Conservation (phyloP, 2,329 filamentous ascomycete genomes). For the Hypomyces perniciosus region DNA sequence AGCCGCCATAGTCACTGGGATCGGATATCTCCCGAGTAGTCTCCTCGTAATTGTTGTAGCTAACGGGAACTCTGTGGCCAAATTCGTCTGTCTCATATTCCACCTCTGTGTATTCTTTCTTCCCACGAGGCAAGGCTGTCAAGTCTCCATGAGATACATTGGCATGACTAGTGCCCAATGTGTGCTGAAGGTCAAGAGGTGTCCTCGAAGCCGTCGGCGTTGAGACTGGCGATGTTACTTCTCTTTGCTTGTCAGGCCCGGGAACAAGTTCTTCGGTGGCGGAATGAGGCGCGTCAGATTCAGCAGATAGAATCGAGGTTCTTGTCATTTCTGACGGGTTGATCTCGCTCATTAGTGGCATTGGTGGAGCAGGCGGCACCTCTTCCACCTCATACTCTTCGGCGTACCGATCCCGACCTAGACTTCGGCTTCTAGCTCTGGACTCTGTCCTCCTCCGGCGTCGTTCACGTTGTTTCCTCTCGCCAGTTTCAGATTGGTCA, state of each 20-base stretch:
- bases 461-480: slow-evolving; percentile 45
- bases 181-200: slow-evolving; percentile 49
- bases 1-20: slow-evolving; percentile 32
- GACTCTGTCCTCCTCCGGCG: slow-evolving; percentile 48
- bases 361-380: slow-evolving; percentile 56
- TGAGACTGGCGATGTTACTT: slow-evolving; percentile 53
- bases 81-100: slow-evolving; percentile 44
- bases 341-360: slow-evolving; percentile 84
- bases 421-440: slow-evolving; percentile 34
- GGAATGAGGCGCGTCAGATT: slow-evolving; percentile 66
- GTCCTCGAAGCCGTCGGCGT: slow-evolving; percentile 57
- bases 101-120: slow-evolving; percentile 38
- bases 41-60: slow-evolving; percentile 39
- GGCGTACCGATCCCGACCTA: slow-evolving; percentile 38
- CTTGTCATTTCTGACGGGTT: slow-evolving; percentile 82
- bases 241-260: slow-evolving; percentile 58
- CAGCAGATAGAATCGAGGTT: slow-evolving; percentile 77
- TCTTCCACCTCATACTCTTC: slow-evolving; percentile 52
- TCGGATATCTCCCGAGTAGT: slow-evolving; percentile 21
- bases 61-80: slow-evolving; percentile 36
- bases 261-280: slow-evolving; percentile 58
- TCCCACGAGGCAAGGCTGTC: slow-evolving; percentile 45
- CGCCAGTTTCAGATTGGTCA: slow-evolving; percentile 39
- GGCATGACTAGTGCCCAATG: slow-evolving; percentile 62
- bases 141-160: slow-evolving; percentile 57